Percentiles rank a stretch among this genome's conserved stretches.
Evolutionary conservation across 495 filamentous ascomycete genomes (phyloP).

Genomic region (Aspergillus avenaceus): DNA sequence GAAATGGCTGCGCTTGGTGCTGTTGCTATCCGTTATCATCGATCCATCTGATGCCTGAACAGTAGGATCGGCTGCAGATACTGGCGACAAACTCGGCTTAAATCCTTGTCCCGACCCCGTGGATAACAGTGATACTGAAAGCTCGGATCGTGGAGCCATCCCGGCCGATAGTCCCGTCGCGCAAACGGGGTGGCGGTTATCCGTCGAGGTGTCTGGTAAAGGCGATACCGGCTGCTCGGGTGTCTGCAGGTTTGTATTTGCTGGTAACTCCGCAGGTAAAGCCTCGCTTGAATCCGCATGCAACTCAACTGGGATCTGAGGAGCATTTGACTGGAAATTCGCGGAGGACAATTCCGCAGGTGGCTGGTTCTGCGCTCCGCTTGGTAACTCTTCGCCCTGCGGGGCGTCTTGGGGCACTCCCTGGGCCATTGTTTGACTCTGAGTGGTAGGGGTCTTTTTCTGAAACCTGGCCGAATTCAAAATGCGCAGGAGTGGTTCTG

Average conservation of each 20-base stretch:
- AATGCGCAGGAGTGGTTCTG: slow-evolving; percentile 63
- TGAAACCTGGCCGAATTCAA: slow-evolving; percentile 14
- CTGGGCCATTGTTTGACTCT: too few relatives aligned
- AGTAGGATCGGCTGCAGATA: too few relatives aligned
- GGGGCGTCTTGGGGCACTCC: too few relatives aligned
- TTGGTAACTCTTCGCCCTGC: background rate
- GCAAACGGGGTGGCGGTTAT: too few relatives aligned
- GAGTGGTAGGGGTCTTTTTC: background rate
- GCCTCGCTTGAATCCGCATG: background rate
- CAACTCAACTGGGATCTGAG: background rate
- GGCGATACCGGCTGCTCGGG: background rate
- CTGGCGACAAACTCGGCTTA: too few relatives aligned
- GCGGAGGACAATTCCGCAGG: background rate
- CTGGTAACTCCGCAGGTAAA: background rate
- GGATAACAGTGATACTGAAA: too few relatives aligned
- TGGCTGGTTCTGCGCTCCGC: background rate
- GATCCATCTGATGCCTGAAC: too few relatives aligned
- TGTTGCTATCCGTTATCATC: too few relatives aligned
- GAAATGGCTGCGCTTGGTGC: too few relatives aligned
- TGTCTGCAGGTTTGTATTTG: background rate
- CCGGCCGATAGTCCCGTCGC: too few relatives aligned
- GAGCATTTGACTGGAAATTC: background rate
- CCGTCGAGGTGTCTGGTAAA: background rate
- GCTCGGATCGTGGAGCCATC: too few relatives aligned
- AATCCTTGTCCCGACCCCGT: too few relatives aligned